Percentiles rank a stretch among this genome's conserved stretches.
Evolutionary conservation across 2,329 filamentous ascomycete species (phyloP).

Genomic region (Sphaerulina populicola): DNA sequence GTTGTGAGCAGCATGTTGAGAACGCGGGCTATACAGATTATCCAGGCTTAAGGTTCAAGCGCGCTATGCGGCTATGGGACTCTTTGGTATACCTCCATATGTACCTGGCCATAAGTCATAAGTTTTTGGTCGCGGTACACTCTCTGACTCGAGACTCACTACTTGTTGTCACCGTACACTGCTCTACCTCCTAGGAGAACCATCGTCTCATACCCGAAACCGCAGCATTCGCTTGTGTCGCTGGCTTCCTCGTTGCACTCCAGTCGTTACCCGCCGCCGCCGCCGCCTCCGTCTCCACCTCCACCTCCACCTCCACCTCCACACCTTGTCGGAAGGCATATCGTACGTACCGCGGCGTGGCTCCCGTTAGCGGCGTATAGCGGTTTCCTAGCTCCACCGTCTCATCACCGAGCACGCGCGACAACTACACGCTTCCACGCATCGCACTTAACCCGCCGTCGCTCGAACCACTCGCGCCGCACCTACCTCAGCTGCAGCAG

Average conservation of each 20-base stretch:
- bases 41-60: no score
- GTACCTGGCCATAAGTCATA: no score
- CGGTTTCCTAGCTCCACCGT: background rate
- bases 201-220: no score
- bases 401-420: background rate
- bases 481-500: slow-evolving; percentile 8
- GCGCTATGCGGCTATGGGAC: no score
- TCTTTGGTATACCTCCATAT: no score
- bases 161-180: no score
- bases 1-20: no score
- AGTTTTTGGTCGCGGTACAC: no score
- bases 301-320: background rate
- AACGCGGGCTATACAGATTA: no score
- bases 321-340: background rate
- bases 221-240: no score
- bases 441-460: background rate
- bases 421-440: background rate
- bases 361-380: background rate
- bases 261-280: background rate
- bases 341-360: background rate
- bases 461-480: background rate
- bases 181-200: no score
- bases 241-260: background rate
- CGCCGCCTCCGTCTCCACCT: background rate
- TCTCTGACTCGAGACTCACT: no score